phyloP scores from a whole-genome alignment of 2,329 filamentous ascomycete genomes.

The Gnomoniopsis sp. region DNA sequence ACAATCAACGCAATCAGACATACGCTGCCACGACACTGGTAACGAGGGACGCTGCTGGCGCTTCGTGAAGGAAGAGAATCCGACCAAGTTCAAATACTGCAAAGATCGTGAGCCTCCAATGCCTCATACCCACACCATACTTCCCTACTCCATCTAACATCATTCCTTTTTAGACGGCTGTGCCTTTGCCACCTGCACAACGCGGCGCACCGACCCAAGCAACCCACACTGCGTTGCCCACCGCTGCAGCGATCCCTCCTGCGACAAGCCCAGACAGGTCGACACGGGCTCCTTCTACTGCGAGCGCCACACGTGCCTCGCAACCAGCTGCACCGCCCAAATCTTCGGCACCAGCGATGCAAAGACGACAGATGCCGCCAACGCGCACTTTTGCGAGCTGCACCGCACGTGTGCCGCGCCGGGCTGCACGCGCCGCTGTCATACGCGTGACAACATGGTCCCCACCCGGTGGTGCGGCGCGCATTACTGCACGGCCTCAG shows the following conservation, averaged over 20 bases:
- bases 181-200: slow-evolving; percentile 16
- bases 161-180: slow-evolving; percentile 20
- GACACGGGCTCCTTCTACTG: slow-evolving; percentile 14
- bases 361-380: neutral
- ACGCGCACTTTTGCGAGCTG: neutral
- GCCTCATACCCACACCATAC: neutral
- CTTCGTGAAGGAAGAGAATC: slow-evolving; percentile 21
- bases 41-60: slow-evolving; percentile 18
- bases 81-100: slow-evolving; percentile 22
- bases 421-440: slow-evolving; percentile 15
- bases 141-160: neutral
- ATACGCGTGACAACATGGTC: slow-evolving; percentile 9
- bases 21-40: slow-evolving; percentile 17
- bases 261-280: slow-evolving; percentile 8
- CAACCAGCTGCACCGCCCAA: slow-evolving; percentile 11
- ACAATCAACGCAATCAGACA: neutral
- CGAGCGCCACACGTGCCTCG: slow-evolving; percentile 20
- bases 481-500: slow-evolving; percentile 16
- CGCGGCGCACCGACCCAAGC: neutral
- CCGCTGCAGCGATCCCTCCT: slow-evolving; percentile 16
- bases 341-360: slow-evolving; percentile 8
- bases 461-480: slow-evolving; percentile 13
- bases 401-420: slow-evolving; percentile 16
- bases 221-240: slow-evolving; percentile 15
- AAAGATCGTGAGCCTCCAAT: slow-evolving; percentile 19